Percentiles rank a stretch among this genome's conserved stretches.
phyloP scores from a whole-genome alignment of 1,284 basidiomycete genomes.

The Sporisorium reilianum region DNA sequence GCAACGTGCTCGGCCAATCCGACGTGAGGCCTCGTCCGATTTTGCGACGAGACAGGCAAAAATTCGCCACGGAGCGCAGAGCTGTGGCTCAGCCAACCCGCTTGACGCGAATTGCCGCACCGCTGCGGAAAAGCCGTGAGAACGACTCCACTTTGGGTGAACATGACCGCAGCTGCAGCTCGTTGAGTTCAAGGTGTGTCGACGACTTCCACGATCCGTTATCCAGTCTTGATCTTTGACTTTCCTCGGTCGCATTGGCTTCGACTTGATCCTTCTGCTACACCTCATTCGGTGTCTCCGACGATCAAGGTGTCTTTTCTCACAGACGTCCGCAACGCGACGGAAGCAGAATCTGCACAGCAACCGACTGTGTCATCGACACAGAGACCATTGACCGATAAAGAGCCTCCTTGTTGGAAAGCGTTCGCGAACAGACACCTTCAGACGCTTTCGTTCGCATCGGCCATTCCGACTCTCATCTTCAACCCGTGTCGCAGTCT shows the following conservation, averaged over 20 bases:
- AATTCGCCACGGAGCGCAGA: slow-evolving; percentile 19
- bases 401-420: neutral
- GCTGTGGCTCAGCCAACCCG: slow-evolving; percentile 30
- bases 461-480: neutral
- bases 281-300: neutral
- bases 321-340: neutral
- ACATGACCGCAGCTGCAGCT: slow-evolving; percentile 28
- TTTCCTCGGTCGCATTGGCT: too few species aligned
- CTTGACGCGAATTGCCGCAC: slow-evolving; percentile 11
- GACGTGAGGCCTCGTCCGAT: too few species aligned
- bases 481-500: neutral
- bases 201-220: slow-evolving; percentile 1
- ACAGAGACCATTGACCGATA: neutral
- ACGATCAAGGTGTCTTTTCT: too few species aligned
- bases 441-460: neutral
- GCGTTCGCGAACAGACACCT: neutral
- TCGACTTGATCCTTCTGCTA: neutral
- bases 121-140: neutral
- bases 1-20: slow-evolving; percentile 48
- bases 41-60: too few species aligned
- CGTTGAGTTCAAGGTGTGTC: slow-evolving; percentile 19
- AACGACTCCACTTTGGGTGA: slow-evolving; percentile 30
- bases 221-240: neutral
- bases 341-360: neutral
- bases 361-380: too few species aligned